phyloP scores from a whole-genome alignment of 441 rosid species.

The Theobroma grandiflorum region DNA sequence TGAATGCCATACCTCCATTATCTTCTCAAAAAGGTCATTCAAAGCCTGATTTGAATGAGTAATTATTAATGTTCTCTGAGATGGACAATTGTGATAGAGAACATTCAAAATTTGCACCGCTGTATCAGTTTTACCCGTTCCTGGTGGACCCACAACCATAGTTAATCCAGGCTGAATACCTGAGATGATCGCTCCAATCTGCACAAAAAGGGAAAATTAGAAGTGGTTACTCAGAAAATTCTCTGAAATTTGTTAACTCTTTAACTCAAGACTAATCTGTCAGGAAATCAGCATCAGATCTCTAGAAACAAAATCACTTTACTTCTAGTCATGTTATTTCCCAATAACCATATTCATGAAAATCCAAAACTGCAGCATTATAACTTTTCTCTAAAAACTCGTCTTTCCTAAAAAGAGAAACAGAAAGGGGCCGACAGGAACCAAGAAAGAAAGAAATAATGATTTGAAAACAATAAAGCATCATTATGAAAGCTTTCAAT shows the following conservation, averaged over 20 bases:
- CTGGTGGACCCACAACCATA: constrained; percentile 99
- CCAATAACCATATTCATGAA: constrained; percentile 14
- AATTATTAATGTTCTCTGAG: constrained; percentile 95
- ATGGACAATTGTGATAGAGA: constrained; percentile 97
- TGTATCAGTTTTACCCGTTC: constrained; percentile 99
- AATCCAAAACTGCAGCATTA: neutral
- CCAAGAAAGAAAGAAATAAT: constrained; percentile 9
- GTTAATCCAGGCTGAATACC: constrained; percentile 98
- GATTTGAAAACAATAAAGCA: neutral
- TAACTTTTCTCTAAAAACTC: neutral
- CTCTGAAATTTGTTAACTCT: neutral
- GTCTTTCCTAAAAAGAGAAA: neutral
- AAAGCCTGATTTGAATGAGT: constrained; percentile 98
- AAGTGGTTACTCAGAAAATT: neutral
- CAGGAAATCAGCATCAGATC: neutral
- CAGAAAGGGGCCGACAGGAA: neutral
- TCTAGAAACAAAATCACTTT: constrained; percentile 9
- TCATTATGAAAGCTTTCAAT: neutral
- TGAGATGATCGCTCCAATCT: constrained; percentile 96
- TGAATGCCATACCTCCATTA: constrained; percentile 81
- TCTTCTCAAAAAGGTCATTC: constrained; percentile 99
- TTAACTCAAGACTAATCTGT: neutral
- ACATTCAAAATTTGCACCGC: constrained; percentile 98
- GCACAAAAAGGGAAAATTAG: constrained; percentile 20
- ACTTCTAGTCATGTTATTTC: constrained; percentile 3